A percentile compares a stretch with the other conserved stretches of the same genome.
Evolutionary conservation across 1,284 basidiomycete species (phyloP).

Genomic region (Inonotus hispidus): DNA sequence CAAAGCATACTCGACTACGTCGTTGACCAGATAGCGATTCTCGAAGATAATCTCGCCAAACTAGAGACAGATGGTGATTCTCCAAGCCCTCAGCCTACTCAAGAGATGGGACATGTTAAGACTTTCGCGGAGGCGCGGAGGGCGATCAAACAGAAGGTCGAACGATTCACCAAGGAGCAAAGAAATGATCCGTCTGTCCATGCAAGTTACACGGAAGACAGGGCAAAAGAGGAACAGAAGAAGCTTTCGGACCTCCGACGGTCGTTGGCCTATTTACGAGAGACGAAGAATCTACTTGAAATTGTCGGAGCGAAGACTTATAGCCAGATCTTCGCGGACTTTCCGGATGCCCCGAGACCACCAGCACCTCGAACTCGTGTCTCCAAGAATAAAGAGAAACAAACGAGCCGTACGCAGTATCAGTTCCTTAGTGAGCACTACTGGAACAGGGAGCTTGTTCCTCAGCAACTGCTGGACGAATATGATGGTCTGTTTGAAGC

Average conservation of each 20-base stretch:
- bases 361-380: not conserved
- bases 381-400: not conserved
- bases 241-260: constrained; percentile 3
- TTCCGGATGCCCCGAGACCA: not conserved
- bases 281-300: constrained; percentile 33
- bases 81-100: not conserved
- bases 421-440: not conserved
- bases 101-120: not conserved
- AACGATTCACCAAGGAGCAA: not conserved
- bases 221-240: not conserved
- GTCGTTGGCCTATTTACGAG: constrained; percentile 31
- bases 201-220: not conserved
- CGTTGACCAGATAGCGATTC: constrained; percentile 24
- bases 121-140: constrained; percentile 7
- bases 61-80: constrained; percentile 13
- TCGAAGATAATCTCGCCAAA: constrained; percentile 24
- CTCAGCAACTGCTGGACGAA: constrained; percentile 9
- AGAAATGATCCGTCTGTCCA: not conserved
- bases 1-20: constrained; percentile 40
- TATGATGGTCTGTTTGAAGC: constrained; percentile 36
- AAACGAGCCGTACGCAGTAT: not conserved
- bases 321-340: constrained; percentile 35
- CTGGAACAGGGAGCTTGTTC: not conserved
- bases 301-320: constrained; percentile 40
- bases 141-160: not conserved